Evolutionary conservation across 2,329 filamentous ascomycete genomes (phyloP), one percentile per base, ranked within the genome.

Genomic region (Sporothrix pallida): DNA sequence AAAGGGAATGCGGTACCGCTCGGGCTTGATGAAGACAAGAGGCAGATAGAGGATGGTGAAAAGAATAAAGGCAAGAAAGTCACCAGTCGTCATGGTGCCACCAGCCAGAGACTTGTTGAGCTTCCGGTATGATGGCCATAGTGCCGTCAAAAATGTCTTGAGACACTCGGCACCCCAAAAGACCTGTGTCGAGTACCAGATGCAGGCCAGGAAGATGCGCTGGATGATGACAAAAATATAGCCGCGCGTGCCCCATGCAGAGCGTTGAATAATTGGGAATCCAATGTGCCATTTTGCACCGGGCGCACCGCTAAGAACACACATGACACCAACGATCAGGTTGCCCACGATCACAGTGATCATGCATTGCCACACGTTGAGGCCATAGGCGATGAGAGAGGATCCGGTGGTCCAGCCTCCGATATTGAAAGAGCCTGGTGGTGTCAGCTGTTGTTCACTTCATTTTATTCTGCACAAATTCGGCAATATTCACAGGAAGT

Each of bases 161-260:
- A 84, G 76, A 42, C 79, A 81, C 17, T 84, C 79, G 6, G 58
- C 69, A 12, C 81, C 81, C 63, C 80, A 81, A 79, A 79, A 82
- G 72, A 82, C 84, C 74, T 86, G 84, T 0, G 85, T 80, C 4
- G 84, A 83, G 63, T 82, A 84, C 85, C 85, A 87, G 54, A 86
- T 84, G 73, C 86, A 86, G 75, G 86, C 86, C 12, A 87, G 80
- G 70, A 86, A 69, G 46, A 84, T 82, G 2, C 85, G 82, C 76
- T 86, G 84, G 5, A 83, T 74, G 69, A 85, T 79, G 17, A 80
- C 78, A 44, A 85, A 77, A 74, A 82, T 82, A 8, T 80, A 78
- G 6, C 83, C 83, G 46, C 80, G 82, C 71, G 83, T 79, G 17
- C 84, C 84, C 81, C 82, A 85, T 52, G 82, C 79, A 26, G 79